Evolutionary conservation across 805 yeast species (phyloP), one percentile per base, ranked within the genome.

Genomic region (Torulaspora delbrueckii): DNA sequence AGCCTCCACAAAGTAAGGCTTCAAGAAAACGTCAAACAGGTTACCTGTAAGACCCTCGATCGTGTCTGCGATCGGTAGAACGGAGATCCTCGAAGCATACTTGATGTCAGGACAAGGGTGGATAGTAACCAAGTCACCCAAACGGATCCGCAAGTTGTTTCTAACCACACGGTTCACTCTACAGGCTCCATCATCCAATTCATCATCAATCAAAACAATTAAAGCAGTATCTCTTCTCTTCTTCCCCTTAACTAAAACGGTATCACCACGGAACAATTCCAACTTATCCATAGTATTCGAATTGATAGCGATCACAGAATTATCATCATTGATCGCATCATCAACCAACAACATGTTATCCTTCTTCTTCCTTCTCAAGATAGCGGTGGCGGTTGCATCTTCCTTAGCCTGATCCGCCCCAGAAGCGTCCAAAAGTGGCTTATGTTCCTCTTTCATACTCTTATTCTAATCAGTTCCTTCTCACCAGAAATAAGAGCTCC

Each of bases 71-170:
- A 93, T 86, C 46, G 99, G 99, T 69, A 93, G 75, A 38, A 91
- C 96, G 8, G 96, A 84, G 61, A 93, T 91, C 69, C 98, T 80
- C 52, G 86, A 75, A 58, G 99, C 98, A 63, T 90, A 93, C 72
- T 93, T 91, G 77, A 93, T 91, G 67, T 93, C 99, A 14, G 99
- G 96, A 67, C 96, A 91, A 39, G 99, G 93, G 65, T 87, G 96
- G 50, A 93, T 76, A 24, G 96, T 77, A 48, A 93, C 80, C 49
- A 93, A 77, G 63, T 93, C 99, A 59, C 98, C 97, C 55, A 93
- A 76, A 67, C 97, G 82, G 46, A 93, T 90, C 55, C 97, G 79
- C 67, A 93, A 75, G 71, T 93, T 93, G 75, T 87, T 88, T 73
- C 99, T 84, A 33, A 91, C 96, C 59, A 90, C 93, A 66, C 99